phyloP scores from a whole-genome alignment of 495 filamentous ascomycete genomes.

The Neurospora intermedia region DNA sequence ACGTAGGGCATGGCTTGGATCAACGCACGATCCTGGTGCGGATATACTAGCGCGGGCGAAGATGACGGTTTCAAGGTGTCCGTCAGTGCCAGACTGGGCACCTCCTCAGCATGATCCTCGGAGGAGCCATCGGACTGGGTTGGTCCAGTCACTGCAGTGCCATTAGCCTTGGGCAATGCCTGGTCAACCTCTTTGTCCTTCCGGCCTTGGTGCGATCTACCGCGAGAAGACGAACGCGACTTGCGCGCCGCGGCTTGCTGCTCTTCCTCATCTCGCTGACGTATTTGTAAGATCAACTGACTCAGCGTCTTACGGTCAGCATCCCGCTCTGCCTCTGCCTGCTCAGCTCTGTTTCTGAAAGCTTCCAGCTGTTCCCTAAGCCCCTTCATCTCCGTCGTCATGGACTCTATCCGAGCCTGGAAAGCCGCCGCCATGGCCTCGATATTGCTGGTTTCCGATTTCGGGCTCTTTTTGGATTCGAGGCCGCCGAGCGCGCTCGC shows the following conservation, averaged over 20 bases:
- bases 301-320: slow-evolving; percentile 60
- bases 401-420: slow-evolving; percentile 64
- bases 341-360: slow-evolving; percentile 67
- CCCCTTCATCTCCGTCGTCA: slow-evolving; percentile 74
- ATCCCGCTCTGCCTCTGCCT: slow-evolving; percentile 63
- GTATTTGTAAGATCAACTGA: slow-evolving; percentile 80
- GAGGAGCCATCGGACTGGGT: slow-evolving; percentile 6
- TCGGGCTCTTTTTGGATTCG: slow-evolving; percentile 17
- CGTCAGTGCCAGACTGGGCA: slow-evolving; percentile 1
- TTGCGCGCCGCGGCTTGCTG: slow-evolving; percentile 19
- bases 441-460: slow-evolving; percentile 32
- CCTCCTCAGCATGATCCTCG: slow-evolving; percentile 11
- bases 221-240: slow-evolving; percentile 11
- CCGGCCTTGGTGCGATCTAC: slow-evolving; percentile 5
- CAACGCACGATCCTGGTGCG: slow-evolving; percentile 30
- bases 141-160: slow-evolving; percentile 2
- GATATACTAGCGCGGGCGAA: slow-evolving; percentile 11
- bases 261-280: slow-evolving; percentile 49
- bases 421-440: slow-evolving; percentile 39
- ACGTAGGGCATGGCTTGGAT: slow-evolving; percentile 69
- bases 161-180: slow-evolving; percentile 4
- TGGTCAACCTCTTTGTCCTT: slow-evolving; percentile 2
- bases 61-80: slow-evolving; percentile 30
- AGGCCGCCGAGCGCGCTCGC: neutral
- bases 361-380: slow-evolving; percentile 69